phyloP scores from a whole-genome alignment of 1,284 basidiomycete genomes.

The Xerocomus minutiporus region DNA sequence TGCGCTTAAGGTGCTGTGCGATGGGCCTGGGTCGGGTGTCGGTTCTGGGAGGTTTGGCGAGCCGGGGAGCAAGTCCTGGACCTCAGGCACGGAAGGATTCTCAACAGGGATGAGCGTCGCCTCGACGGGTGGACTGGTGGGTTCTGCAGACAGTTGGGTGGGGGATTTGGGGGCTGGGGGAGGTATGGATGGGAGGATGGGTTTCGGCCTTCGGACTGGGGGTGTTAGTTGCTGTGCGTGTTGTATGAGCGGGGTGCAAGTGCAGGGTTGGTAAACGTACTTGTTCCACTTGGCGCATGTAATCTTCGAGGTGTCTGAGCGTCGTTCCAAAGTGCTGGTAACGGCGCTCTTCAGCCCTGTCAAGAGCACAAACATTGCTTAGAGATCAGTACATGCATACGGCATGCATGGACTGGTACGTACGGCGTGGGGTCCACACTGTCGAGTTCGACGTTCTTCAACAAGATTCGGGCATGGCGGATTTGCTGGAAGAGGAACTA shows the following conservation, averaged over 20 bases:
- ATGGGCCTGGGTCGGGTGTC: not conserved
- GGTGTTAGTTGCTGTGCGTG: slow-evolving; percentile 36
- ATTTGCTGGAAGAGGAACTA: slow-evolving; percentile 45
- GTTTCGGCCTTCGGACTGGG: slow-evolving; percentile 36
- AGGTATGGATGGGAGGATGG: slow-evolving; percentile 36
- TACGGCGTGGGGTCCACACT: slow-evolving; percentile 44
- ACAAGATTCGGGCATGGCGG: slow-evolving; percentile 53
- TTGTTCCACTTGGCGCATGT: slow-evolving; percentile 47
- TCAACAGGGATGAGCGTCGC: slow-evolving; percentile 26
- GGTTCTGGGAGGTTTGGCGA: slow-evolving; percentile 6
- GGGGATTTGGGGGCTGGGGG: slow-evolving; percentile 18
- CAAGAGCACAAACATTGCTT: not conserved
- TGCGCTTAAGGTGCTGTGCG: slow-evolving; percentile 20
- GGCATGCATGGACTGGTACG: slow-evolving; percentile 19
- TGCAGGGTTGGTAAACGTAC: slow-evolving; percentile 29
- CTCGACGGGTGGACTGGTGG: slow-evolving; percentile 15
- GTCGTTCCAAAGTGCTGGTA: slow-evolving; percentile 45
- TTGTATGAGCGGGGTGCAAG: not conserved
- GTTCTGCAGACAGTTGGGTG: not conserved
- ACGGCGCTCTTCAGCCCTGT: slow-evolving; percentile 38
- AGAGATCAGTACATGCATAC: not conserved
- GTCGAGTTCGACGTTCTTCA: slow-evolving; percentile 53
- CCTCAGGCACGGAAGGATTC: slow-evolving; percentile 1
- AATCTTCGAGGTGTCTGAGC: slow-evolving; percentile 50
- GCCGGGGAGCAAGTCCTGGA: slow-evolving; percentile 21